A percentile compares a stretch with the other conserved stretches of the same genome.
Evolutionary conservation across 805 yeast genomes (phyloP).

Genomic region (Saccharomycopsis amapae): DNA sequence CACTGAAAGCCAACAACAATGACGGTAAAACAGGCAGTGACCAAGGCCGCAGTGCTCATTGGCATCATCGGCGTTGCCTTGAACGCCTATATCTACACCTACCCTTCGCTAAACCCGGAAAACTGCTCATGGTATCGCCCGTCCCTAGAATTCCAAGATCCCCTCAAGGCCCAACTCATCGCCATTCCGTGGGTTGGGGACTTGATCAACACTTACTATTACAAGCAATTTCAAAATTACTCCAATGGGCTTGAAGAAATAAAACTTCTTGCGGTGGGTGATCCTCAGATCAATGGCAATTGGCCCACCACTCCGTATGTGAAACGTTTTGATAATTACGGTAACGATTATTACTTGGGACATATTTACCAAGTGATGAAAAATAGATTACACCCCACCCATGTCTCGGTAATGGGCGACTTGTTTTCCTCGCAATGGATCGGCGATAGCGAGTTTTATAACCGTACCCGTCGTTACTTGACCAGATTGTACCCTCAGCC

Average conservation of each 20-base stretch:
- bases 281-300: slow-evolving; percentile 93
- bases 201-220: slow-evolving; percentile 25
- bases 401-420: slow-evolving; percentile 89
- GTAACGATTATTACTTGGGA: slow-evolving; percentile 84
- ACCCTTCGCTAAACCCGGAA: slow-evolving; percentile 53
- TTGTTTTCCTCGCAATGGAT: slow-evolving; percentile 94
- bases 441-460: slow-evolving; percentile 73
- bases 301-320: slow-evolving; percentile 65
- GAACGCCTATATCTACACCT: slow-evolving; percentile 65
- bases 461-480: slow-evolving; percentile 68
- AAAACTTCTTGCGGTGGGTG: slow-evolving; percentile 79
- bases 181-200: slow-evolving; percentile 24
- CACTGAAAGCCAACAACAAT: too few relatives aligned
- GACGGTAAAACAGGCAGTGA: neutral
- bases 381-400: slow-evolving; percentile 58
- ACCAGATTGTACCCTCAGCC: slow-evolving; percentile 63
- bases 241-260: slow-evolving; percentile 36
- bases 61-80: slow-evolving; percentile 36
- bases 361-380: slow-evolving; percentile 71
- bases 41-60: slow-evolving; percentile 16
- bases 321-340: slow-evolving; percentile 74
- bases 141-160: slow-evolving; percentile 12
- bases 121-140: slow-evolving; percentile 54
- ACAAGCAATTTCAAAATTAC: slow-evolving; percentile 21
- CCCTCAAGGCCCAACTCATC: slow-evolving; percentile 22